phyloP scores from a whole-genome alignment of 176 grass and related monocot genomes.

The Tillandsia leiboldiana region DNA sequence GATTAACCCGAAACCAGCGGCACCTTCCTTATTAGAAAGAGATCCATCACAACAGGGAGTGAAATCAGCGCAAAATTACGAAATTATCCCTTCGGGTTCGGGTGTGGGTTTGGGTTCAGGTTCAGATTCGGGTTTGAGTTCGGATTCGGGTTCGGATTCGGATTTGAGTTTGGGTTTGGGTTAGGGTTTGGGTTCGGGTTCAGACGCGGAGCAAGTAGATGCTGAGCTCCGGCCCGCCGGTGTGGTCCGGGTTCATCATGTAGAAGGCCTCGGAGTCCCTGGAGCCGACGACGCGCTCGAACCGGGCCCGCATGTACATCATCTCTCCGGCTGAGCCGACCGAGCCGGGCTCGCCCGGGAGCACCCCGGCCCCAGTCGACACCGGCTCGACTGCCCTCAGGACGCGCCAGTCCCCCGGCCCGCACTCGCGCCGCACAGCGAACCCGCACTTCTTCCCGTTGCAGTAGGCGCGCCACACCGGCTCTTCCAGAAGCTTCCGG shows the following conservation, averaged over 20 bases:
- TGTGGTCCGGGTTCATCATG: slow-evolving; percentile 92
- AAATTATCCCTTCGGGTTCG: not conserved
- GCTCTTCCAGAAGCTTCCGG: slow-evolving; percentile 60
- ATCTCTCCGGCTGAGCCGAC: slow-evolving; percentile 49
- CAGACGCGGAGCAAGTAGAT: slow-evolving; percentile 91
- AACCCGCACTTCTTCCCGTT: slow-evolving; percentile 73
- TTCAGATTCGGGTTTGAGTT: no score
- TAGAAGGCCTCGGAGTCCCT: slow-evolving; percentile 96
- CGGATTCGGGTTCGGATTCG: slow-evolving; percentile 5
- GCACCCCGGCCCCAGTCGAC: slow-evolving; percentile 76
- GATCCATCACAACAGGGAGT: no score
- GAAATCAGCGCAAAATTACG: not conserved
- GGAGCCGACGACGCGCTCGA: slow-evolving; percentile 84
- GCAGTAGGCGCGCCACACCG: slow-evolving; percentile 73
- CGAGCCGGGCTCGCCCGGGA: slow-evolving; percentile 44
- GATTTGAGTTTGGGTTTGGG: no score
- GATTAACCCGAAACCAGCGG: not conserved
- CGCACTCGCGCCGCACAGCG: slow-evolving; percentile 56
- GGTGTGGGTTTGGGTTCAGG: not conserved
- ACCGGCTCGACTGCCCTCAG: slow-evolving; percentile 64
- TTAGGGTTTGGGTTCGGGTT: not conserved
- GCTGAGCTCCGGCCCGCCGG: slow-evolving; percentile 70
- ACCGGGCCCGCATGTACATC: slow-evolving; percentile 97
- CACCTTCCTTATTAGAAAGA: not conserved
- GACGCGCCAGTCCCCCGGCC: slow-evolving; percentile 52